Percentiles rank a stretch among this genome's conserved stretches.
Evolutionary conservation across 352 stramenopile species (phyloP).

Genomic region (Phytophthora pinifolia): DNA sequence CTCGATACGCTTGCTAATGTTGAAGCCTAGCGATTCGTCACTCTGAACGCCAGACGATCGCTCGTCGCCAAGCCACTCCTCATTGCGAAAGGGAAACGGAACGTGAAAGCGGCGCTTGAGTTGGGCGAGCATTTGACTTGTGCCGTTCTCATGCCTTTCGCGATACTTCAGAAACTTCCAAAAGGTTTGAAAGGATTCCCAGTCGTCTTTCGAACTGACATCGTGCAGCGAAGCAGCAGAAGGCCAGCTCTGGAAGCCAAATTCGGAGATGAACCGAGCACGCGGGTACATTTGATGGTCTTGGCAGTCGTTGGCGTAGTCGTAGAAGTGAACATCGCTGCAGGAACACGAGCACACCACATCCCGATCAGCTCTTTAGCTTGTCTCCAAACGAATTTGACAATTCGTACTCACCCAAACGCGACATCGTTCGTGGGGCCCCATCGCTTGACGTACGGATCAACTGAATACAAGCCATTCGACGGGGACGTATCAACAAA

Average conservation of each 20-base stretch:
- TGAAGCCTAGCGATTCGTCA: constrained; percentile 37
- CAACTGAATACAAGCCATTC: constrained; percentile 73
- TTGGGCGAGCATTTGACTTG: constrained; percentile 68
- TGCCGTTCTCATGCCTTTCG: constrained; percentile 82
- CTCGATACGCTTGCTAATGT: constrained; percentile 45
- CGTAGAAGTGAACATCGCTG: constrained; percentile 87
- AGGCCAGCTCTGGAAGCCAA: constrained; percentile 83
- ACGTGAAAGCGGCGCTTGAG: constrained; percentile 69
- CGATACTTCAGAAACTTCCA: constrained; percentile 78
- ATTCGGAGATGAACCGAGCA: constrained; percentile 85
- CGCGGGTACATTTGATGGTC: constrained; percentile 66
- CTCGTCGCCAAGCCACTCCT: constrained; percentile 46
- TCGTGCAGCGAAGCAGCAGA: constrained; percentile 50
- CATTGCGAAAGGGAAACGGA: constrained; percentile 62
- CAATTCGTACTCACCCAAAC: constrained; percentile 43
- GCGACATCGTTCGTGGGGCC: constrained; percentile 53
- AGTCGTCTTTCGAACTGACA: constrained; percentile 56
- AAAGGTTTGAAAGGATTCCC: constrained; percentile 69
- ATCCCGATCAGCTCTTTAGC: constrained; percentile 2
- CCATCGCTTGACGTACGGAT: constrained; percentile 87
- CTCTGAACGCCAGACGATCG: constrained; percentile 7
- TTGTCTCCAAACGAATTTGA: background rate
- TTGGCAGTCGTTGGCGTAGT: constrained; percentile 82
- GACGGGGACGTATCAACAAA: constrained; percentile 90
- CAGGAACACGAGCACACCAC: background rate